Evolutionary conservation across 192 early-diverging fungal species (phyloP), one percentile per base, ranked within the genome.

Genomic region (Diversispora epigaea): DNA sequence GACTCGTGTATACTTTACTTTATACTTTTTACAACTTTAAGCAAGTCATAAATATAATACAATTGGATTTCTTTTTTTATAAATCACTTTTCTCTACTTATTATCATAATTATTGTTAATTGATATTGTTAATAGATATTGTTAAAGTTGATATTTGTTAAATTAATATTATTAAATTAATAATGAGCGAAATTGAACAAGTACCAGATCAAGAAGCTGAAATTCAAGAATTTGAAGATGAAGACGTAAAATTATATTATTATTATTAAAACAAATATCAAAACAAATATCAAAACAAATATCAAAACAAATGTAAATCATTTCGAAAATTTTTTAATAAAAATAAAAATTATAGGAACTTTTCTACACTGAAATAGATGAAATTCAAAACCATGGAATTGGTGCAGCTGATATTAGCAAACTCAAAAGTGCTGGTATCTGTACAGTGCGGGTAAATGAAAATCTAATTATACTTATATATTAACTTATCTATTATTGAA

Each of bases 351-450:
- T 12, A 43, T 43, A 73, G 71, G 61, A 82, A 79, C 54, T 82
- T 46, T 83, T 78, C 46, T 82, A 78, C 56, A 81, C 77, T 21
- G 84, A 85, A 60, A 76, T 87, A 4, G 86, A 87, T 40, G 83
- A 86, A 39, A 71, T 87, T 10, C 86, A 89, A 79, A 83, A 89
- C 58, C 84, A 86, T 72, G 93, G 93, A 8, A 92, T 95, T 77
- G 88, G 86, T 62, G 86, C 80, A 4, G 89, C 90, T 0, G 93
- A 95, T 80, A 95, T 95, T 74, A 79, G 76, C n/a, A 94, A 92
- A 75, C 85, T 95, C 19, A 95, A 93, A 78, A 71, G 77, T 11
- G 86, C 91, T 14, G 93, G 93, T 40, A 83, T 95, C 54, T 88
- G 90, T 44, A 93, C 93, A 15, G 84, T 94, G 46, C 74, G 84